phyloP scores from a whole-genome alignment of 768 basidiomycete genomes.

The Mycena polygramma region DNA sequence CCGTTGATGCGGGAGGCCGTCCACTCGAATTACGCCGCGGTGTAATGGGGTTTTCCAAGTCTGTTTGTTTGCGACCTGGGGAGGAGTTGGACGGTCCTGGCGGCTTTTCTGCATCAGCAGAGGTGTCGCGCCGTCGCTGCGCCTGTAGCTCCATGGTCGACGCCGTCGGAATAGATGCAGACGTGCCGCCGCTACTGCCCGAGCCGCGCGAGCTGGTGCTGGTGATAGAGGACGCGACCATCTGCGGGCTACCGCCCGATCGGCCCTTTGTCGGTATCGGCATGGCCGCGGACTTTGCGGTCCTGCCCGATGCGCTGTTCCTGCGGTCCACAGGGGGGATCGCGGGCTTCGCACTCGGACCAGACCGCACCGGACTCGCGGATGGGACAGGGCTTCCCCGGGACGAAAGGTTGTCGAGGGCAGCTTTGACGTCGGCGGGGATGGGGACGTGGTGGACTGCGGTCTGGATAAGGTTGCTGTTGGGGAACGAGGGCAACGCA shows the following conservation, averaged over 20 bases:
- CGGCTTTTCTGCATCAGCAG: slow-evolving; percentile 59
- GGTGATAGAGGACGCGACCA: slow-evolving; percentile 53
- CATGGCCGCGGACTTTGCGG: slow-evolving; percentile 51
- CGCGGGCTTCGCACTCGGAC: slow-evolving; percentile 49
- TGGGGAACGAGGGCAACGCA: slow-evolving; percentile 14
- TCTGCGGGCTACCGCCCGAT: slow-evolving; percentile 67
- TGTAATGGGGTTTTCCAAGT: slow-evolving; percentile 63
- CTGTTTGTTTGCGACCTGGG: slow-evolving; percentile 70
- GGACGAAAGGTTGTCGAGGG: slow-evolving; percentile 68
- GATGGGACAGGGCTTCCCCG: slow-evolving; percentile 51
- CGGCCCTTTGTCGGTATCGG: slow-evolving; percentile 60
- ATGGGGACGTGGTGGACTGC: slow-evolving; percentile 78
- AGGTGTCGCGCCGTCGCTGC: slow-evolving; percentile 62
- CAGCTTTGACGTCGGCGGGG: slow-evolving; percentile 77
- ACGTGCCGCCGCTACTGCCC: slow-evolving; percentile 52
- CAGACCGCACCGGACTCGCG: slow-evolving; percentile 43
- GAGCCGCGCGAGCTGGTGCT: slow-evolving; percentile 56
- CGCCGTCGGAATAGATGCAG: slow-evolving; percentile 61
- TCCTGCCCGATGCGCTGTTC: slow-evolving; percentile 52
- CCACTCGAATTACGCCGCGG: slow-evolving; percentile 61
- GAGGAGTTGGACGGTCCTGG: slow-evolving; percentile 72
- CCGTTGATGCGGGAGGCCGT: slow-evolving; percentile 60
- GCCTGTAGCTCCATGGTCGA: slow-evolving; percentile 61
- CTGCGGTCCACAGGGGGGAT: slow-evolving; percentile 58
- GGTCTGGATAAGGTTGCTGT: slow-evolving; percentile 10